Conservation (phyloP, 805 yeast species). For the Candida nemodendra region DNA sequence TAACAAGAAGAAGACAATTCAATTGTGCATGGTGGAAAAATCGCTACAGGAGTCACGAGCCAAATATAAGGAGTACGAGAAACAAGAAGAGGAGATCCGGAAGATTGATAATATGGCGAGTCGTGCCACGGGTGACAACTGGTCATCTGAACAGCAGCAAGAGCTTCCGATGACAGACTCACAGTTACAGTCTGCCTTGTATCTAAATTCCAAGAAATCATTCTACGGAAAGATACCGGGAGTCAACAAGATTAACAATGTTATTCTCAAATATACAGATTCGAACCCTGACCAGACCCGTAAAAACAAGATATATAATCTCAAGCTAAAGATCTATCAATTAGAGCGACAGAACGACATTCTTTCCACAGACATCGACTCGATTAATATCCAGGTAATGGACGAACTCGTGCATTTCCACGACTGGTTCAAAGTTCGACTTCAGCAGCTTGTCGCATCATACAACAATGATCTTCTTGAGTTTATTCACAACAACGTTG, state of each 20-base stretch:
- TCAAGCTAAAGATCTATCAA: slow-evolving; percentile 31
- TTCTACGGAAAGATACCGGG: slow-evolving; percentile 36
- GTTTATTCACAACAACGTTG: slow-evolving; percentile 20
- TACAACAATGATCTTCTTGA: slow-evolving; percentile 28
- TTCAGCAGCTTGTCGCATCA: slow-evolving; percentile 17
- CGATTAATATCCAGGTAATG: slow-evolving; percentile 25
- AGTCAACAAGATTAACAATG: slow-evolving; percentile 33
- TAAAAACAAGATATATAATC: slow-evolving; percentile 28
- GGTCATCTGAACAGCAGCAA: slow-evolving; percentile 8
- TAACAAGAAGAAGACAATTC: slow-evolving; percentile 35
- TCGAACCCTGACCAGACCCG: slow-evolving; percentile 36
- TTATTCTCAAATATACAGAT: slow-evolving; percentile 34
- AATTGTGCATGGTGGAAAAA: slow-evolving; percentile 29
- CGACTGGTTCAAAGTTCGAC: slow-evolving; percentile 31
- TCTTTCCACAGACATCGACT: slow-evolving; percentile 24
- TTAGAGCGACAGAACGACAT: slow-evolving; percentile 31
- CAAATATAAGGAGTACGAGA: slow-evolving; percentile 27
- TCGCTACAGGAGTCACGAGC: slow-evolving; percentile 24
- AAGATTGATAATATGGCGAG: slow-evolving; percentile 32
- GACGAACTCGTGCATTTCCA: slow-evolving; percentile 30
- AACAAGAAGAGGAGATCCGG: slow-evolving; percentile 31
- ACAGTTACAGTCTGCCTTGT: slow-evolving; percentile 32
- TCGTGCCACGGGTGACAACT: slow-evolving; percentile 22
- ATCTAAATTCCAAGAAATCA: slow-evolving; percentile 27
- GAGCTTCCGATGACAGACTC: slow-evolving; percentile 33